Evolutionary conservation across 2,329 filamentous ascomycete genomes (phyloP), one percentile per base, ranked within the genome.

Genomic region (Coniosporium uncinatum): DNA sequence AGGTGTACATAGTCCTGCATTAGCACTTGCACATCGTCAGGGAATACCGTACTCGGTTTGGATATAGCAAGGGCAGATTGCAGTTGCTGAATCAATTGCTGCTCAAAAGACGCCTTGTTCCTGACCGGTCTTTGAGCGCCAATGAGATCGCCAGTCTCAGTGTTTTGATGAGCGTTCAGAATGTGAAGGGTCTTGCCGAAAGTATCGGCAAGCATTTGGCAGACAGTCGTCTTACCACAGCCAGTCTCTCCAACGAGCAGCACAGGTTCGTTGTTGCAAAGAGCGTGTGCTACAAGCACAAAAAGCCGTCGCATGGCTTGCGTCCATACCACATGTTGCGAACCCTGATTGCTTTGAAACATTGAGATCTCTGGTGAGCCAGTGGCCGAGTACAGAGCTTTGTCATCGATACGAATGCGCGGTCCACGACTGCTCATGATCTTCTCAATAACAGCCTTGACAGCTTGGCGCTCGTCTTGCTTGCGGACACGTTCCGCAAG

Each of bases 121-220:
- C 94, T 78, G 18, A 97, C 79, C 3, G 93, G 93, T 45, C 93
- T 73, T 61, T 98, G 93, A 3, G 93, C 93, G 49, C 93, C 93
- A 49, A 99, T 97, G 11, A 99, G 73, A 61, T 99, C 93, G 14
- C 93, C 91, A 0, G 94, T 97, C 61, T 99, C 94, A 0, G 93
- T 90, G 50, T 98, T 99, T 52, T 97, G 91, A 62, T 99, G 94
- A 3, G 94, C 93, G 57, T 98, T 99, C 55, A 98, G 84, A 51
- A 91, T 93, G 50, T 90, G 82, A 31, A 99, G 69, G 47, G 86
- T 71, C 53, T 84, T 88, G 14, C 73, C 70, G 47, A 88, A 75
- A 4, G 87, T 84, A 54, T 95, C 85, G 3, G 93, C 89, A 40
- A 97, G 75, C 57, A 95, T 76, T 59, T 99, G 93, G 51, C 88